phyloP scores from a whole-genome alignment of 257 asterid species.

The Craterostigma plantagineum region DNA sequence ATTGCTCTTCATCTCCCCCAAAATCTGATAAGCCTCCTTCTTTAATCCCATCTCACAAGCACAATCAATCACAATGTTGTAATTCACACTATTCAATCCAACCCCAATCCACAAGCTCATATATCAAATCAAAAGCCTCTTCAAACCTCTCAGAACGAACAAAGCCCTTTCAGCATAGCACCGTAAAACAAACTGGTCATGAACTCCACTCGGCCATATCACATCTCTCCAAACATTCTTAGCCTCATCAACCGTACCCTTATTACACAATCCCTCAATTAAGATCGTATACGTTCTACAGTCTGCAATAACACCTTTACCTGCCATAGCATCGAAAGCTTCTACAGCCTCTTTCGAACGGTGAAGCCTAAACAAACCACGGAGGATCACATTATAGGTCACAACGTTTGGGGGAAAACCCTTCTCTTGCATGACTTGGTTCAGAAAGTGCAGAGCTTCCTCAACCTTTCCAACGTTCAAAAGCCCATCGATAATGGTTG shows the following conservation, averaged over 20 bases:
- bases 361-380: constrained; percentile 48
- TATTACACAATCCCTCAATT: constrained; percentile 44
- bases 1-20: constrained; percentile 71
- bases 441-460: constrained; percentile 38
- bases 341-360: constrained; percentile 50
- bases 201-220: constrained; percentile 59
- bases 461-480: constrained; percentile 33
- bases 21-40: constrained; percentile 64
- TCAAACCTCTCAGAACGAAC: constrained; percentile 24
- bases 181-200: constrained; percentile 54
- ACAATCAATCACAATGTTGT: constrained; percentile 48
- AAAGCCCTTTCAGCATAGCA: constrained; percentile 62
- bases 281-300: constrained; percentile 41
- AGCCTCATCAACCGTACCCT: constrained; percentile 32
- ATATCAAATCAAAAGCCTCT: constrained; percentile 62
- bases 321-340: constrained; percentile 26
- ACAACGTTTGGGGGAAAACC: constrained; percentile 45
- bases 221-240: constrained; percentile 49
- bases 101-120: constrained; percentile 68
- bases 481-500: constrained; percentile 49
- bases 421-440: constrained; percentile 35
- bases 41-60: constrained; percentile 57
- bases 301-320: constrained; percentile 31
- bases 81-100: constrained; percentile 36
- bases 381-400: constrained; percentile 47